Conservation (phyloP, 148 eudicot species). For the Nyssa sinensis region DNA sequence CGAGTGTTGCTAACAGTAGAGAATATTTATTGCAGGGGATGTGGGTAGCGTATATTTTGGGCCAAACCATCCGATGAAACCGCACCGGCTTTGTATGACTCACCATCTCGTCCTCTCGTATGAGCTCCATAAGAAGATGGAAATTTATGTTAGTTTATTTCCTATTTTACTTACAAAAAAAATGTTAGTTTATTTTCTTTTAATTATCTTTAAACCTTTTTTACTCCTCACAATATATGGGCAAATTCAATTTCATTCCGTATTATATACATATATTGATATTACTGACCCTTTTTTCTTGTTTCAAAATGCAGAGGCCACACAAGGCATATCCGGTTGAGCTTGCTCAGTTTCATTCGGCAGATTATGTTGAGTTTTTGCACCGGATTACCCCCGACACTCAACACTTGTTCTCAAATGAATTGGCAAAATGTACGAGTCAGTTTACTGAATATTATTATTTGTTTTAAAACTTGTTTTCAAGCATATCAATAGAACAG, state of each 20-base stretch:
- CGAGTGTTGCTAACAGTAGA: conserved; percentile 14
- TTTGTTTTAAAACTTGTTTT: background rate
- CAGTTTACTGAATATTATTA: background rate
- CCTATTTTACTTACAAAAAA: background rate
- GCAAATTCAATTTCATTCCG: no score
- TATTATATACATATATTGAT: no score
- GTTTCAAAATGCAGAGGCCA: conserved; percentile 63
- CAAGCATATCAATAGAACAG: background rate
- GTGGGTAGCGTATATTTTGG: conserved; percentile 95
- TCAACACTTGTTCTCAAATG: conserved; percentile 54
- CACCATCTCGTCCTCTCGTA: conserved; percentile 90
- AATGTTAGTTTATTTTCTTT: background rate
- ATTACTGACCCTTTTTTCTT: background rate
- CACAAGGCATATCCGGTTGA: conserved; percentile 95
- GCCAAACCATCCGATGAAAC: conserved; percentile 98
- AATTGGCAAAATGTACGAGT: conserved; percentile 68
- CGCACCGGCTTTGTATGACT: conserved; percentile 95
- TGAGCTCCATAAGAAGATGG: conserved; percentile 90
- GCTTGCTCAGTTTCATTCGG: conserved; percentile 94
- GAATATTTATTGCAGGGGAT: conserved; percentile 59
- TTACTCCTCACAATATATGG: background rate
- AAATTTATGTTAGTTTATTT: conserved; percentile 74
- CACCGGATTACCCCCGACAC: conserved; percentile 86
- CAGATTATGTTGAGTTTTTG: conserved; percentile 94
- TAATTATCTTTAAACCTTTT: background rate